phyloP scores from a whole-genome alignment of 2,329 filamentous ascomycete species.

The Microsporum audouinii region DNA sequence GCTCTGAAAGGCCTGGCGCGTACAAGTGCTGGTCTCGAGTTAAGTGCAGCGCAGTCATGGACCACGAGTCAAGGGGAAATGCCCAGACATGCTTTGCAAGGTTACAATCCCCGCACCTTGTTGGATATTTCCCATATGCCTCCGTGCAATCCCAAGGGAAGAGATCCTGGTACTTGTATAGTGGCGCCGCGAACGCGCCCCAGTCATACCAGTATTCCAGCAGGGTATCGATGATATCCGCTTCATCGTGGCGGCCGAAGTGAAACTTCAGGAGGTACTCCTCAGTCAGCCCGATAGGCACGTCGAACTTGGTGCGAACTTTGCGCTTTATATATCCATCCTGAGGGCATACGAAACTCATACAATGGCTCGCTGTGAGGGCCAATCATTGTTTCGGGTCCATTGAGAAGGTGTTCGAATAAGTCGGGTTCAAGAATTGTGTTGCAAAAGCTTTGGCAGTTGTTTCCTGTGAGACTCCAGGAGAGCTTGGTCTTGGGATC shows the following conservation, averaged over 20 bases:
- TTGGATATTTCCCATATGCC: conserved; percentile 30
- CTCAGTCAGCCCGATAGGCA: conserved; percentile 34
- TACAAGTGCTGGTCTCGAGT: conserved; percentile 29
- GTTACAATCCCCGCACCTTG: conserved; percentile 32
- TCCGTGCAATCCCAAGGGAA: conserved; percentile 42
- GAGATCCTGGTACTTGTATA: conserved; percentile 29
- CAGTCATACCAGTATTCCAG: conserved; percentile 40
- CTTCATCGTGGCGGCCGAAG: conserved; percentile 31
- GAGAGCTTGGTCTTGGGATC: conserved; percentile 18
- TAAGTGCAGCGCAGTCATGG: conserved; percentile 32
- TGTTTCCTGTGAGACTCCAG: conserved; percentile 28
- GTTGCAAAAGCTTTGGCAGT: conserved; percentile 32
- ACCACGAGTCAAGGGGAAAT: conserved; percentile 38
- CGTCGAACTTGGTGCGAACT: conserved; percentile 25
- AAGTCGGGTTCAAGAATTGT: conserved; percentile 23
- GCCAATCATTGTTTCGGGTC: not conserved
- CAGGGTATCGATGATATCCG: conserved; percentile 35
- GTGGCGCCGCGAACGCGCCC: conserved; percentile 30
- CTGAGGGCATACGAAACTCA: conserved; percentile 32
- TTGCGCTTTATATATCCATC: conserved; percentile 17
- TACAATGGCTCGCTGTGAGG: conserved; percentile 21
- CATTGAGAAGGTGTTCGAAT: conserved; percentile 23
- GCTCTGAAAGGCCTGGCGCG: conserved; percentile 10
- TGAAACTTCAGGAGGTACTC: conserved; percentile 34
- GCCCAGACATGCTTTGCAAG: conserved; percentile 37